Percentiles rank a stretch among this genome's conserved stretches.
Evolutionary conservation across 129 eudicot species (phyloP).

Genomic region (Chrysanthemum lavandulifolium): DNA sequence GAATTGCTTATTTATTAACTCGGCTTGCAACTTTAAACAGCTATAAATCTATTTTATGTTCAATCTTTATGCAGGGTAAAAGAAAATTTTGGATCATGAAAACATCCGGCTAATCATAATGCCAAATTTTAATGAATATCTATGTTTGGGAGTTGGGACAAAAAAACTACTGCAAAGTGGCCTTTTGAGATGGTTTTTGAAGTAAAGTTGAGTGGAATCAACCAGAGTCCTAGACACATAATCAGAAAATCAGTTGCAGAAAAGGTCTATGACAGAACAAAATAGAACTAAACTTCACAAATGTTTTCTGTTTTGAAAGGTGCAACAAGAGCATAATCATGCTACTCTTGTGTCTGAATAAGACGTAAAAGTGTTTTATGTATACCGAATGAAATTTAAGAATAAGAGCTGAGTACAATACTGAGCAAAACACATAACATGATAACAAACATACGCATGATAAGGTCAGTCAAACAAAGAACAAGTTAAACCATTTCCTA

Average conservation of each 20-base stretch:
- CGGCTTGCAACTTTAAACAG: conserved; percentile 7
- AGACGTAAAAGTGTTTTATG: not conserved
- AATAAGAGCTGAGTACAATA: not conserved
- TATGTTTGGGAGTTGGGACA: not conserved
- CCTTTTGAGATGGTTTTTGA: not conserved
- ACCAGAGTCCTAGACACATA: too few species aligned
- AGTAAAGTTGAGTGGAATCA: too few species aligned
- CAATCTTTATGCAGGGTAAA: too few species aligned
- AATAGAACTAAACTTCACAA: not conserved
- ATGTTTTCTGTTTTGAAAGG: not conserved
- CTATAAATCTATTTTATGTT: conserved; percentile 1
- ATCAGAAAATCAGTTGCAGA: too few species aligned
- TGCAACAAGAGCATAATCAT: not conserved
- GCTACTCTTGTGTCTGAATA: not conserved
- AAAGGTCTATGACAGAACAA: not conserved
- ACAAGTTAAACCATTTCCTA: not conserved
- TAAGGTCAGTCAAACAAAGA: not conserved
- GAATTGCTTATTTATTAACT: not conserved
- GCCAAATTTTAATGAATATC: not conserved
- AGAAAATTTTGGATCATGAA: not conserved
- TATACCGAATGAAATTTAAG: not conserved
- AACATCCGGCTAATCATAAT: conserved; percentile 1
- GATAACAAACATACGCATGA: not conserved
- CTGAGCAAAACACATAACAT: not conserved
- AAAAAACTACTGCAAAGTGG: not conserved